These are phyloP conservation scores for Cordyceps sp. DNA, from an alignment of 2,329 filamentous ascomycete genomes.

Conservation along the genomic window DNA sequence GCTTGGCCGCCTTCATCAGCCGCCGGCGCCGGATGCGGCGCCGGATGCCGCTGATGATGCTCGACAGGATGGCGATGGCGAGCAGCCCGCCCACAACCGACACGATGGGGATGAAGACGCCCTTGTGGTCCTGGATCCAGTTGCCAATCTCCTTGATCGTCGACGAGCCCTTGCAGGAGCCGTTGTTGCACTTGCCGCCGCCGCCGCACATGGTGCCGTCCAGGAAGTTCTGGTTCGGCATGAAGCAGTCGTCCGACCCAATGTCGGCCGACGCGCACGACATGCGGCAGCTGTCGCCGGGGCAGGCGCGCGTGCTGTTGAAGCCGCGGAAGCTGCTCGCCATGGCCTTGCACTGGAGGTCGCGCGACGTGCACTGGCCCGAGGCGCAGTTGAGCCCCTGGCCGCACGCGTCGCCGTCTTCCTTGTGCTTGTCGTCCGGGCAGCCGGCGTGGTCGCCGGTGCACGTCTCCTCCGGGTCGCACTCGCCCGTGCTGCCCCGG, in stretches of 20 bases:
- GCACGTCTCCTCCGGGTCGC: slow-evolving; percentile 76
- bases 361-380: slow-evolving; percentile 85
- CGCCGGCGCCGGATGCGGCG: slow-evolving; percentile 9
- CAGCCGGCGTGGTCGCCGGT: slow-evolving; percentile 56
- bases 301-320: slow-evolving; percentile 70
- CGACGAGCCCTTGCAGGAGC: slow-evolving; percentile 56
- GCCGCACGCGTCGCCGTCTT: slow-evolving; percentile 60
- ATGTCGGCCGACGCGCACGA: slow-evolving; percentile 60
- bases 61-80: slow-evolving; percentile 51
- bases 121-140: slow-evolving; percentile 65
- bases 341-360: slow-evolving; percentile 73
- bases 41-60: slow-evolving; percentile 35
- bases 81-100: slow-evolving; percentile 57
- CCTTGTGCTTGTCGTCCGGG: slow-evolving; percentile 51
- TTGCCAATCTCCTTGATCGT: slow-evolving; percentile 52
- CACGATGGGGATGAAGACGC: slow-evolving; percentile 67
- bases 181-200: slow-evolving; percentile 65
- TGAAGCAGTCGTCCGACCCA: slow-evolving; percentile 48
- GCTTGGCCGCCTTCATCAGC: slow-evolving; percentile 9
- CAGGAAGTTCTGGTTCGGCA: slow-evolving; percentile 78
- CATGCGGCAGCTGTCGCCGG: slow-evolving; percentile 47
- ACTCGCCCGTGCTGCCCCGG: slow-evolving; percentile 60
- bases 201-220: slow-evolving; percentile 78
- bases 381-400: slow-evolving; percentile 61
- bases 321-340: slow-evolving; percentile 58